Evolutionary conservation across 2,329 filamentous ascomycete species (phyloP), one percentile per base, ranked within the genome.

Genomic region (Penicillium fuscoglaucum): DNA sequence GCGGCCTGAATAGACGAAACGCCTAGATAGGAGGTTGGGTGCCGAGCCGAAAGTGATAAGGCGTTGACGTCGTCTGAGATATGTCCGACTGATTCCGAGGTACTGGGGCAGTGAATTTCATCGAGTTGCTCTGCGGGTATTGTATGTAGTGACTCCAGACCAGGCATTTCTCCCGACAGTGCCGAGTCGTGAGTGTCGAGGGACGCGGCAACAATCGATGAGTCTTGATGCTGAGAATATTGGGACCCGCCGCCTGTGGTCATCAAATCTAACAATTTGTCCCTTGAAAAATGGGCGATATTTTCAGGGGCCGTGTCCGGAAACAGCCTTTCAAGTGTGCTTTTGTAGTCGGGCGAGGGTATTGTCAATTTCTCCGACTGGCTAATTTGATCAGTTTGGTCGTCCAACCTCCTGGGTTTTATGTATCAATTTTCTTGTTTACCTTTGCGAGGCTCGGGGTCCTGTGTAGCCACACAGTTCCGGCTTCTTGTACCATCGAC

Each of bases 391-490:
- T 53, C 19, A 52, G 53, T 52, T 47, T 33, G 44, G 29, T 33
- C 9, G 12, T 24, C 21, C 8, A 24, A 24, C 19, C 37, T 13
- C 37, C 28, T 17, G 3, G 19, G 9, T 17, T 19, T 31, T 2
- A 21, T 19, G 13, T 8, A 9, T 40, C 12, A 12, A 24, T 6
- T 26, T 31, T 21, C 43, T 40, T 37, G 17, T 83, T 75, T 78
- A 88, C 87, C 90, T 91, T 75, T 87, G 83, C 8, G 89, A 90
- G 1, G 89, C 88, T n/a, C 88, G 82, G 63, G 90, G 88, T 76
- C 91, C 91, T 63, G 90, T 86, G 73, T 93, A 93, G 66, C 85
- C 86, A 71, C 90, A 93, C 53, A 85, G 80, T 72, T 91, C 89
- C 3, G 89, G 87, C 61, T 89, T 88, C 53, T 89, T 85, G 70